These are phyloP conservation scores for Lentinus tigrinus DNA, from an alignment of 768 basidiomycete species.

Conservation along the genomic window DNA sequence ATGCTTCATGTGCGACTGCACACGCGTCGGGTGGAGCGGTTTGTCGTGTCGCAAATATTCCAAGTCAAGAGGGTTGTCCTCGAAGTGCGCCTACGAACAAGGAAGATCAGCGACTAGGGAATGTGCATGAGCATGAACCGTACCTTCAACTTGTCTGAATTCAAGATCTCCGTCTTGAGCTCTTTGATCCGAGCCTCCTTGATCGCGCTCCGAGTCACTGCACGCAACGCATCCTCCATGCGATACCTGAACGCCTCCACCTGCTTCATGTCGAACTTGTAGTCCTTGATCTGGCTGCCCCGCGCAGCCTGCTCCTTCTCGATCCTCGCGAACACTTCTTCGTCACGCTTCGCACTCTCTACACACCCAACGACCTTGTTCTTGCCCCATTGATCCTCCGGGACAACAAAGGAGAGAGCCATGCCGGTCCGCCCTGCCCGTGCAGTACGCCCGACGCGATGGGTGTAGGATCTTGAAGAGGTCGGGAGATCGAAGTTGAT, in stretches of 20 bases:
- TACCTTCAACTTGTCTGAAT: conserved; percentile 96
- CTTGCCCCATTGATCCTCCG: conserved; percentile 64
- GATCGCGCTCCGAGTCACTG: conserved; percentile 83
- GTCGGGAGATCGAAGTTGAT: conserved; percentile 98
- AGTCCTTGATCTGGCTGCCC: conserved; percentile 72
- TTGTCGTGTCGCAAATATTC: conserved; percentile 94
- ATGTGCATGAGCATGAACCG: not conserved
- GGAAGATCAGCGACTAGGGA: not conserved
- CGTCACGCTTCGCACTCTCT: conserved; percentile 71
- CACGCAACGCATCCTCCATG: conserved; percentile 93
- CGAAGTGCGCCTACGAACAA: conserved; percentile 82
- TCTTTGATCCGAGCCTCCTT: conserved; percentile 93
- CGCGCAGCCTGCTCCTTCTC: conserved; percentile 68
- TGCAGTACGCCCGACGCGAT: conserved; percentile 94
- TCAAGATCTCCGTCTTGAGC: conserved; percentile 87
- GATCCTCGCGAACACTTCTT: conserved; percentile 73
- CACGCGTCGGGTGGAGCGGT: conserved; percentile 83
- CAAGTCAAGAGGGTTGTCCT: conserved; percentile 92
- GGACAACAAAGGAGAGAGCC: conserved; percentile 86
- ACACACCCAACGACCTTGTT: conserved; percentile 71
- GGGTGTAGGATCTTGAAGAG: conserved; percentile 85
- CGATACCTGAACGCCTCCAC: conserved; percentile 97
- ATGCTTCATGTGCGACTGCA: conserved; percentile 95
- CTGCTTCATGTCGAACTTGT: conserved; percentile 92
- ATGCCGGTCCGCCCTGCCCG: conserved; percentile 93